Base-by-base conservation (phyloP, 371 early-diverging fungal species). In the Mortierella sp. region DNA sequence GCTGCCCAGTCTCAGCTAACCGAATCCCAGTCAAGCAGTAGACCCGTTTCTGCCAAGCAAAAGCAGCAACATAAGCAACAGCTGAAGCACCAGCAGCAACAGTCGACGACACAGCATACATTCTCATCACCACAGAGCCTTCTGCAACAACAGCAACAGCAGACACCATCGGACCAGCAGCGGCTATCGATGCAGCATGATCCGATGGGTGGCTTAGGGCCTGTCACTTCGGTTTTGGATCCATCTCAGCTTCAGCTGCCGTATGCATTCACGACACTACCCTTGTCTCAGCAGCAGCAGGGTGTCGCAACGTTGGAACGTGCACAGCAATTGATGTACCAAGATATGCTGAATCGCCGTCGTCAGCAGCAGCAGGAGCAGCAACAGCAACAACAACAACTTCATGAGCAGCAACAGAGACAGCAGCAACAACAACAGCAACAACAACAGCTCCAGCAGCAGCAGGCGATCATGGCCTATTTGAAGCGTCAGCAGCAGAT, bases 291-390 rank as follows among this genome's bases (percentile, higher is more conserved):
- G 50, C 76, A 76, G 51, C 76, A 69, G 31, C 76, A 76, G 50
- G 76, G 76, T 39, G 76, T 76, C 6, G 76, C 76, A 3, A 69
- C 76, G 11, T 44, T 76, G 57, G 70, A 76, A 41, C 69, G 76
- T 4, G 76, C 76, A 0, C 70, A 76, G 58, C 76, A 76, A 47
- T 37, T 76, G 54, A 76, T 76, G 76, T 69, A 69, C 43, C 76
- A 76, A 47, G 76, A 76, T 42, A 76, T 76, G 65, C 23, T 76
- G 57, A 75, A 60, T 46, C 76, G 76, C 34, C 69, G 76, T 28
- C 72, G 67, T 14, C 67, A 66, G 26, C 73, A 73, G 47, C 73
- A 67, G 53, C 68, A 72, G 28, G 54, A 72, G 24, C 58, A 56
- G 26, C 72, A 72, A 19, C 64, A 64, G 21, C 64, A 55, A 15